Base-by-base conservation (phyloP, 2,329 filamentous ascomycete species). In the Hortaea werneckii region DNA sequence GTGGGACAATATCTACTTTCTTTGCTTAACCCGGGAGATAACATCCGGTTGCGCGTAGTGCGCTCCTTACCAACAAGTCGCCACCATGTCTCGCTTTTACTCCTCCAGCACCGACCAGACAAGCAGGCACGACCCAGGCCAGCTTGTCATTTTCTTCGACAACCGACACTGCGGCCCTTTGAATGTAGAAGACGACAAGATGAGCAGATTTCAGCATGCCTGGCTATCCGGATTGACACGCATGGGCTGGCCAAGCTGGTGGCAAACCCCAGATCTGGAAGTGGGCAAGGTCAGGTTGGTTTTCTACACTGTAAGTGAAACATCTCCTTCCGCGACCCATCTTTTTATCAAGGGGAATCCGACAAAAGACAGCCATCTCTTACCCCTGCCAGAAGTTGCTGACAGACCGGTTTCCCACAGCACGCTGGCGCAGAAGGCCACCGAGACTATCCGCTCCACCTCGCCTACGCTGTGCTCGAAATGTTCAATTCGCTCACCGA, bases 131-230 rank as follows among this genome's bases (percentile, higher is more conserved):
- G 53, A 63, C 41, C 57, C 59, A 3, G 61, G 61, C 37, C 48
- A 52, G 29, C 50, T 63, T 27, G 50, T 58, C 26, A 58, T 63
- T 39, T 58, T 62, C 46, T 63, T 58, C 53, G 61, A 63, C 47
- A 52, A 56, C 48, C 51, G 61, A 39, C 52, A 35, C 54, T 51
- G 40, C 46, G 38, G 39, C 13, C 20, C 28, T 12, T 32, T 32
- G 12, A 50, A 20, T 43, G 50, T 12, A 48, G 50, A 28, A 7
- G 50, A 59, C 8, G 58, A 61, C 47, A 47, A 59, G 37, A 48
- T 58, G 43, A 51, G 54, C 8, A 43, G 38, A 3, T 55, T 53
- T 37, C 57, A 59, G 27, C 51, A 45, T 7, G 58, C 56, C 49
- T 59, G 55, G 40, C 49, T 60, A 1, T 45, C 53, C 28, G 54